A percentile compares a stretch with the other conserved stretches of the same genome.
phyloP scores from a whole-genome alignment of 306 rosid genomes.

The Trichosanthes truncata region DNA sequence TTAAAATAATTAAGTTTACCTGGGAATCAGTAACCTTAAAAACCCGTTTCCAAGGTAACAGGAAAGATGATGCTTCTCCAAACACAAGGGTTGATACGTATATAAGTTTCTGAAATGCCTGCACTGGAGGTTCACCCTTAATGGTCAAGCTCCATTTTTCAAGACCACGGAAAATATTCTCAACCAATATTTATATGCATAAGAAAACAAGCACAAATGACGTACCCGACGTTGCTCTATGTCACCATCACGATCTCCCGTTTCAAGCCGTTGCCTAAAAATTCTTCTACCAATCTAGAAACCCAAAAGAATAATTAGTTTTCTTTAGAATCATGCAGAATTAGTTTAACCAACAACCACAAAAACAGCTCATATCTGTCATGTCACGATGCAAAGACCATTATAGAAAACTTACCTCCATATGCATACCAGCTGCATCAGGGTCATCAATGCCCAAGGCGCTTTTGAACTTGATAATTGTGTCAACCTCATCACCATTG shows the following conservation, averaged over 20 bases:
- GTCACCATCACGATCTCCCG: constrained; percentile 80
- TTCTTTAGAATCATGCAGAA: not conserved
- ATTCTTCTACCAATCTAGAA: constrained; percentile 75
- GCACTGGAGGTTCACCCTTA: constrained; percentile 73
- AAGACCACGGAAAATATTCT: not conserved
- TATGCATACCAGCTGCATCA: constrained; percentile 93
- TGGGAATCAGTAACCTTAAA: constrained; percentile 86
- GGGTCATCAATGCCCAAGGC: constrained; percentile 93
- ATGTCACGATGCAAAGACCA: not conserved
- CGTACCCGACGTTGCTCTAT: constrained; percentile 91
- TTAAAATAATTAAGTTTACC: constrained; percentile 29
- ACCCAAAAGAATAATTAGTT: constrained; percentile 16
- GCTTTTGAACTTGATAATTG: constrained; percentile 56
- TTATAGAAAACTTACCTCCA: constrained; percentile 48
- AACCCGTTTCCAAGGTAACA: constrained; percentile 96
- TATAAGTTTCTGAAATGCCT: constrained; percentile 98
- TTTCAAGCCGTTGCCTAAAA: constrained; percentile 90
- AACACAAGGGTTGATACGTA: constrained; percentile 90
- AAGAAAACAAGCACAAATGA: constrained; percentile 16
- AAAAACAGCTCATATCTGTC: constrained; percentile 4
- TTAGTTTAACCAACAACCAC: constrained; percentile 8
- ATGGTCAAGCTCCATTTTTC: constrained; percentile 68
- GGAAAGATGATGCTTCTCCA: constrained; percentile 95
- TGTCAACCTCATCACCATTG: constrained; percentile 70
- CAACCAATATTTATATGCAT: not conserved